phyloP scores from a whole-genome alignment of 805 yeast genomes.

The Lachancea waltii region DNA sequence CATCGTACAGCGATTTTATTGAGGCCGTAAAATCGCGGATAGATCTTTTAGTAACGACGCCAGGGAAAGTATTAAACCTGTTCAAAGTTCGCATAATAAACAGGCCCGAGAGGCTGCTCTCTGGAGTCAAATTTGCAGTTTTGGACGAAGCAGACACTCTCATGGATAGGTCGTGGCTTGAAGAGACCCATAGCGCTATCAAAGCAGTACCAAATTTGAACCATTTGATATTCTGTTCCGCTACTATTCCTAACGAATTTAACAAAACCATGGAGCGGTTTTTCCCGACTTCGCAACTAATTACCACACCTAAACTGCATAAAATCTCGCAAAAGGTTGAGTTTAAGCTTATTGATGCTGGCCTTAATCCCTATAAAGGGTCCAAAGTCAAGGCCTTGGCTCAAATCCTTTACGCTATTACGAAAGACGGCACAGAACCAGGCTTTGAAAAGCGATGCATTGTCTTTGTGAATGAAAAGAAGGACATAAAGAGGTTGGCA shows the following conservation, averaged over 20 bases:
- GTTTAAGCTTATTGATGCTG: constrained; percentile 69
- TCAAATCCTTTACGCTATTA: constrained; percentile 81
- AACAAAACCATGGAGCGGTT: constrained; percentile 50
- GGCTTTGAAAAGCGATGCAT: constrained; percentile 72
- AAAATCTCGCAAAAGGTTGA: constrained; percentile 72
- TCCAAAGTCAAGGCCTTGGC: constrained; percentile 79
- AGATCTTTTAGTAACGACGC: constrained; percentile 82
- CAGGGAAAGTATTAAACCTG: constrained; percentile 54
- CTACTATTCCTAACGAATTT: constrained; percentile 81
- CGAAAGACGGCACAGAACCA: constrained; percentile 73
- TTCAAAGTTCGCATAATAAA: constrained; percentile 32
- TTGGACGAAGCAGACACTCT: constrained; percentile 94
- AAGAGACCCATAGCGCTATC: constrained; percentile 54
- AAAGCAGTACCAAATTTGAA: constrained; percentile 45
- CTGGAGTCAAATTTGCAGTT: constrained; percentile 54
- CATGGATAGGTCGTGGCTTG: constrained; percentile 72
- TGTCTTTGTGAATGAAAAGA: constrained; percentile 76
- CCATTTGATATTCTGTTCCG: constrained; percentile 75
- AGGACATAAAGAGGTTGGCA: constrained; percentile 53
- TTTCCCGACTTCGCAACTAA: constrained; percentile 60
- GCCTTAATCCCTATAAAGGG: constrained; percentile 73
- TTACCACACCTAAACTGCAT: constrained; percentile 78
- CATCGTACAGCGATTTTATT: constrained; percentile 47
- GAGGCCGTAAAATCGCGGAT: constrained; percentile 45
- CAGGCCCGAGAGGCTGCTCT: constrained; percentile 35